Evolutionary conservation across 345 rosid genomes (phyloP), one percentile per base, ranked within the genome.

Genomic region (Hypericum perforatum): DNA sequence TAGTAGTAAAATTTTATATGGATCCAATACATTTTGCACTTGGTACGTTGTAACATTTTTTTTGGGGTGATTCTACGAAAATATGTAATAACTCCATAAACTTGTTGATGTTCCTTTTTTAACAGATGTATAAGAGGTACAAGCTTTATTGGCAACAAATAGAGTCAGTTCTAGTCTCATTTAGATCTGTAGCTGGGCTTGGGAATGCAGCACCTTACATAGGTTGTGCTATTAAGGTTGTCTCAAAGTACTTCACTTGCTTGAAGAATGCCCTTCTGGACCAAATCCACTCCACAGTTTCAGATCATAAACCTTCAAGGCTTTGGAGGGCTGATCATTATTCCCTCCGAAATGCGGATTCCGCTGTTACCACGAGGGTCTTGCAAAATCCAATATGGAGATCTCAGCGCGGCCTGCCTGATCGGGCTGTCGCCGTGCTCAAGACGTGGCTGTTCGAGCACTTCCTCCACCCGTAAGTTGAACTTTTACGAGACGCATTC

Each of bases 381-480:
- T 54, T 74, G 36, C 79, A 81, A 59, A 90, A 85, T 56, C 84
- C 96, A 45, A 88, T 88, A 4, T 88, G 94, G 96, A 77, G 94
- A 53, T 85, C 96, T 4, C 96, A 87, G 47, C 73, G 96, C 44
- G 96, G 96, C 45, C 81, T 87, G 46, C 96, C 96, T 11, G 96
- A 87, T 71, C 94, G 84, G 42, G 90, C 94, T 6, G 96, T 87
- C 22, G 72, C 87, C 0, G 90, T 87, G 45, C 82, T 87, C 15
- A 72, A 82, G 58, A 90, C 96, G 43, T 87, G 96, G 96, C 71
- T 87, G 60, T 87, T 84, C 39, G 96, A 87, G 39, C 94, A 87
- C 71, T 87, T 87, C 65, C 73, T 87, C 49, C 96, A 87, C 66
- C 96, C 96, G 96, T 87, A 64, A 84, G 96, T 77, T n/a, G 32